These are phyloP conservation scores for Penicillium angulare DNA, from an alignment of 495 filamentous ascomycete species.

Conservation along the genomic window DNA sequence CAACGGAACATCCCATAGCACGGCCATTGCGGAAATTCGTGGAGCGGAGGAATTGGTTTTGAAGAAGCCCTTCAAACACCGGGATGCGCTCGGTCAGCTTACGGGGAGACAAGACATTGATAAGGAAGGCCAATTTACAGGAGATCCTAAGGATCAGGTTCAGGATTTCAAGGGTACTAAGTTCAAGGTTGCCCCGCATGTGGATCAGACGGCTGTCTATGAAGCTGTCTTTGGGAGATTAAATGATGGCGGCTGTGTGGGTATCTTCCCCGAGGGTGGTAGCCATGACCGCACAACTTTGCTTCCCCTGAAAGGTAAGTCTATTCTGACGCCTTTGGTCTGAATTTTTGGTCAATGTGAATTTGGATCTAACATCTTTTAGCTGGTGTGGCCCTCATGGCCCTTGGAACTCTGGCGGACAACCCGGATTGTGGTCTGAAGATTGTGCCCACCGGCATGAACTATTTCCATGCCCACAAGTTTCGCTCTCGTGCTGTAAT, in stretches of 20 bases:
- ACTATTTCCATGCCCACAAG: constrained; percentile 99
- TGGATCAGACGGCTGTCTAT: constrained; percentile 92
- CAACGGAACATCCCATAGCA: constrained; percentile 72
- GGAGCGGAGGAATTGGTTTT: constrained; percentile 78
- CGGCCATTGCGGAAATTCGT: constrained; percentile 75
- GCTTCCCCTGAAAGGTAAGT: constrained; percentile 80
- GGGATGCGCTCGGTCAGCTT: constrained; percentile 68
- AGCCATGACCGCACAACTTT: constrained; percentile 95
- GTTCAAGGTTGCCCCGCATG: constrained; percentile 88
- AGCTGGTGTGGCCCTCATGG: constrained; percentile 98
- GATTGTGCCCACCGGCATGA: constrained; percentile 99
- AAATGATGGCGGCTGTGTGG: constrained; percentile 80
- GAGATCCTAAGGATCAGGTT: constrained; percentile 42
- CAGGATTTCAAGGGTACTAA: constrained; percentile 68
- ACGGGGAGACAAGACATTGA: constrained; percentile 71
- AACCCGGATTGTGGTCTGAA: constrained; percentile 88
- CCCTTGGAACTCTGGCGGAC: constrained; percentile 85
- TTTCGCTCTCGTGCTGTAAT: constrained; percentile 96
- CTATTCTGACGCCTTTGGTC: too few species aligned
- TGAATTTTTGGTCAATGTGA: neutral
- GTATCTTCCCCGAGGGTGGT: constrained; percentile 97
- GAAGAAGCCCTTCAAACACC: constrained; percentile 80
- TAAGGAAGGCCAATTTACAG: constrained; percentile 53
- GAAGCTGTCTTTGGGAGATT: constrained; percentile 85
- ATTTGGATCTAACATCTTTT: constrained; percentile 3